These are phyloP conservation scores for Candida ficus DNA, from an alignment of 805 yeast genomes.

Conservation along the genomic window DNA sequence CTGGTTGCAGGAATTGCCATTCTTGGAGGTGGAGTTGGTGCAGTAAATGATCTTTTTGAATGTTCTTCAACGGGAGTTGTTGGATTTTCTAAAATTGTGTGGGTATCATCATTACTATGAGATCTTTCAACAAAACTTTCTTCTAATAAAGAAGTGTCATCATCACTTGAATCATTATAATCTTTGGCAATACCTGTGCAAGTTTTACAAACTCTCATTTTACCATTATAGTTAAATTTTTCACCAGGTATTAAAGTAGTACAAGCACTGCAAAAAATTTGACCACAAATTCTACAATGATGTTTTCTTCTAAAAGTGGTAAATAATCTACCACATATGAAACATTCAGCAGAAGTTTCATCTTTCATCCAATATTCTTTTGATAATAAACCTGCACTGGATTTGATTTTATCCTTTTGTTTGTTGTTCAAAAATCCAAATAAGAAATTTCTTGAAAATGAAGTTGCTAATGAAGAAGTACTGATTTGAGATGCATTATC, in stretches of 20 bases:
- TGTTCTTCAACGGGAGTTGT: constrained; percentile 19
- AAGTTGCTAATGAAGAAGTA: constrained; percentile 37
- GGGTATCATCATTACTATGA: constrained; percentile 15
- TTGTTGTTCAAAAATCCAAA: constrained; percentile 36
- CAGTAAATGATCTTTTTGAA: constrained; percentile 20
- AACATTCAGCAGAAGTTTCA: constrained; percentile 84
- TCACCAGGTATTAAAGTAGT: constrained; percentile 67
- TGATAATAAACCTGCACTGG: constrained; percentile 27
- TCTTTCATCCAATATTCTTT: constrained; percentile 96
- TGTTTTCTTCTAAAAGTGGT: constrained; percentile 87
- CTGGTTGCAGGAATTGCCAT: constrained; percentile 82
- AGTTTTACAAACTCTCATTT: constrained; percentile 69
- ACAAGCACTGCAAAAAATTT: constrained; percentile 84
- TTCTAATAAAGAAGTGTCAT: constrained; percentile 36
- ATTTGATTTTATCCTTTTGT: constrained; percentile 19
- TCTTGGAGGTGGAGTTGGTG: constrained; percentile 57
- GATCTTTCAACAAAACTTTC: constrained; percentile 25
- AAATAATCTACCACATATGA: constrained; percentile 74
- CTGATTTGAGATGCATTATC: constrained; percentile 32
- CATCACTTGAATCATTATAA: constrained; percentile 73
- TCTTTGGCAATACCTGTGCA: constrained; percentile 61
- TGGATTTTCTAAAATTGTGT: constrained; percentile 17
- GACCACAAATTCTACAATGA: constrained; percentile 95
- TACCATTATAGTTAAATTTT: constrained; percentile 58
- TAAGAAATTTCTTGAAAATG: constrained; percentile 36